Conservation (phyloP, 192 early-diverging fungal genomes). For the Podila horticola region DNA sequence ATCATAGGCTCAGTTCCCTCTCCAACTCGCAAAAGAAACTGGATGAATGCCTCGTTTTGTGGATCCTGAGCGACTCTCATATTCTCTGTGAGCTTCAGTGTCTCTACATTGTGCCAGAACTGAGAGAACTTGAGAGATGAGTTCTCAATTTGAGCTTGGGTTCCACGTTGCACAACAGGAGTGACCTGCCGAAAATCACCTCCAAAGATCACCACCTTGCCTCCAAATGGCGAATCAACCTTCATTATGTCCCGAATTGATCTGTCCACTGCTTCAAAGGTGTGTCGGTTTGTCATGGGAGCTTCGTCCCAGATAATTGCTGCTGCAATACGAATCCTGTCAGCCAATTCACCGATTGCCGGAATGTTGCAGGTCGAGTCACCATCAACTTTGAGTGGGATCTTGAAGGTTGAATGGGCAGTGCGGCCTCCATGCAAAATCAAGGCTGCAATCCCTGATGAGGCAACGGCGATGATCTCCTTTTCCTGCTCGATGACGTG, state of each 20-base stretch:
- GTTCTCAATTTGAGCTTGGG: constrained; percentile 15
- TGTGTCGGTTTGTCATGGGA: constrained; percentile 22
- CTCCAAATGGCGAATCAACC: constrained; percentile 6
- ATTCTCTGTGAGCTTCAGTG: constrained; percentile 22
- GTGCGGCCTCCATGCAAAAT: constrained; percentile 30
- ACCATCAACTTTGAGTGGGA: constrained; percentile 15
- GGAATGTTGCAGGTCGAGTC: constrained; percentile 27
- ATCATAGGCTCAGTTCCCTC: constrained; percentile 17
- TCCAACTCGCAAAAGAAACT: constrained; percentile 14
- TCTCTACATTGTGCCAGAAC: constrained; percentile 25
- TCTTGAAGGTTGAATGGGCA: constrained; percentile 51
- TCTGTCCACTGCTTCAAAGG: constrained; percentile 32
- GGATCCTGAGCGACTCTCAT: constrained; percentile 17
- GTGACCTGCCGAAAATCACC: constrained; percentile 36
- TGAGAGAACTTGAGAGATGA: constrained; percentile 19
- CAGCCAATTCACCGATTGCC: background rate
- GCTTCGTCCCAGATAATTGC: constrained; percentile 53
- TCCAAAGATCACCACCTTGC: constrained; percentile 35
- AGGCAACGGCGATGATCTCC: constrained; percentile 31
- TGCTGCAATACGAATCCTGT: background rate
- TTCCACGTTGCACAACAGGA: constrained; percentile 30
- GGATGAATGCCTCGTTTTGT: constrained; percentile 6
- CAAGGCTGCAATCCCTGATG: constrained; percentile 42
- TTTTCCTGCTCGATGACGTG: background rate
- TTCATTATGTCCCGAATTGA: constrained; percentile 20